Evolutionary conservation across 2,329 filamentous ascomycete species (phyloP), one percentile per base, ranked within the genome.

Genomic region (Coniochaeta sp.): DNA sequence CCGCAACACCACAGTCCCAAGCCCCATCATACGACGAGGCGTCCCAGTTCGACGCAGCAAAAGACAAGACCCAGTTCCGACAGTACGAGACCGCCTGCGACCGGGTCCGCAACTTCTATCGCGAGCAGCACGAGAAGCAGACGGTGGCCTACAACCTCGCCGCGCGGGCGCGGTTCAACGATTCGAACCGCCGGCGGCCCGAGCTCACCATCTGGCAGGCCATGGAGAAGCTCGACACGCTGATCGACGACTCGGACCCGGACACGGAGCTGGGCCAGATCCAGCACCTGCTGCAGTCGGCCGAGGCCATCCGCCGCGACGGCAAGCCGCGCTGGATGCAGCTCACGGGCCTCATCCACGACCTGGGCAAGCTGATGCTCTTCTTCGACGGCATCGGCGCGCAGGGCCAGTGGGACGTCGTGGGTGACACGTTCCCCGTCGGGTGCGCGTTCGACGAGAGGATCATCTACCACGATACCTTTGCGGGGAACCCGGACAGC

Each of bases 371-470:
- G 71, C 79, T 90, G 2, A 49, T 49, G 47, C 79, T 89, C 58
- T 87, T 83, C 75, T 88, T 89, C 73, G 87, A 87, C 72, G 38
- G n/a, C n/a, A n/a, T n/a, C n/a, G 87, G 82, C 55, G 88, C 88
- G n/a, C 73, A 85, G 63, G 89, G 89, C 49, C 90, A 95, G 71
- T 95, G 90, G 90, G 89, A 94, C 64, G 89, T 95, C 10, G 90
- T 95, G 40, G 90, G 90, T 54, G 86, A 90, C 69, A 90, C 86
- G 1, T 90, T 90, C 71, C 84, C 85, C 46, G 85, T 90, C 49
- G 86, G 86, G 62, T 89, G 85, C 67, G 82, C 78, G 57, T 89
- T 87, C 64, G 85, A 89, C 64, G 72, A 83, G 53, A 75, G 78
- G 58, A 92, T 92, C 73, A 86, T 95, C 71, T 89, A 91, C 70